Percentiles rank a stretch among this genome's conserved stretches.
Conservation (phyloP, 371 early-diverging fungal genomes). For the Apophysomyces variabilis region DNA sequence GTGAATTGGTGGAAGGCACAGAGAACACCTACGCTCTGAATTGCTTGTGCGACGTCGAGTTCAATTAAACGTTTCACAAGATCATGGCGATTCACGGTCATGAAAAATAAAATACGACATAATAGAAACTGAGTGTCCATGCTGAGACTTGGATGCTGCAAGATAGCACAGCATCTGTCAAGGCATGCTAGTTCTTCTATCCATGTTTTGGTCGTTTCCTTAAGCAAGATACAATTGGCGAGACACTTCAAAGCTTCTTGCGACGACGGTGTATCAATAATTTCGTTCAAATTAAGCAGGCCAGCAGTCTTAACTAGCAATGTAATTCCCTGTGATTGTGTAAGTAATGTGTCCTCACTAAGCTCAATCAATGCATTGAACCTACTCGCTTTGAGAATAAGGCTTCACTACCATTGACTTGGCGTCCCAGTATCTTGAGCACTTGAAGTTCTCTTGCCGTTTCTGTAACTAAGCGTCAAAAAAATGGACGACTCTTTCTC, state of each 20-base stretch:
- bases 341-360: background rate
- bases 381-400: constrained; percentile 17
- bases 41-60: constrained; percentile 38
- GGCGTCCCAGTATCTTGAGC: constrained; percentile 18
- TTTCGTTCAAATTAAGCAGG: constrained; percentile 9
- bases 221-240: constrained; percentile 59
- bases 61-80: constrained; percentile 49
- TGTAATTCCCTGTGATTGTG: constrained; percentile 32
- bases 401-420: constrained; percentile 1
- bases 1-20: background rate
- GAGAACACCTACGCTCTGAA: constrained; percentile 43
- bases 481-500: background rate
- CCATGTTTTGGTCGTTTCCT: constrained; percentile 41
- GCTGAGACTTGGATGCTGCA: constrained; percentile 42
- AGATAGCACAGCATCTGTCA: constrained; percentile 33
- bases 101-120: constrained; percentile 61
- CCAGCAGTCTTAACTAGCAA: constrained; percentile 31
- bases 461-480: background rate
- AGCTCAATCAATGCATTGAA: constrained; percentile 5
- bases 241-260: constrained; percentile 65
- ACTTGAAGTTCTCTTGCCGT: constrained; percentile 8
- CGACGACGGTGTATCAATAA: constrained; percentile 30
- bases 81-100: constrained; percentile 54
- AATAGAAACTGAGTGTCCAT: constrained; percentile 60
- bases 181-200: constrained; percentile 40